phyloP scores from a whole-genome alignment of 2,329 filamentous ascomycete genomes.

The Penicillium sp. region DNA sequence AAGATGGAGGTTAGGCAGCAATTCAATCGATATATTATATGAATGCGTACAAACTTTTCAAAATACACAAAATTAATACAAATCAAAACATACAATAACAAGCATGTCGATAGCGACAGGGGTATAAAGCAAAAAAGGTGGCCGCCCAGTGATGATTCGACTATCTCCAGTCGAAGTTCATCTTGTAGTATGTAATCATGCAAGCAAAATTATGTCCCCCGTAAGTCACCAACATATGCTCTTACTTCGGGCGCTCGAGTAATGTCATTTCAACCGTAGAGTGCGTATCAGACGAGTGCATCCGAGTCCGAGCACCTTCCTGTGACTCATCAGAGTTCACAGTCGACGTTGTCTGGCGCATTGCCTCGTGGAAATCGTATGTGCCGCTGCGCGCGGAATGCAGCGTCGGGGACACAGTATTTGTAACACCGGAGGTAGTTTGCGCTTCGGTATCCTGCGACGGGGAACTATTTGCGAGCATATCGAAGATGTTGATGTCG shows the following conservation, averaged over 20 bases:
- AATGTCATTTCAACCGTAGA: constrained; percentile 15
- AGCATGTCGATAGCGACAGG: not conserved
- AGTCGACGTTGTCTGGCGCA: constrained; percentile 14
- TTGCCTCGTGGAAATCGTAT: constrained; percentile 18
- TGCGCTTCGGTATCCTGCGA: constrained; percentile 1
- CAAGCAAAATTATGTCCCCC: not conserved
- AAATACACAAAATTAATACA: not conserved
- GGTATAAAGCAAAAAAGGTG: constrained; percentile 4
- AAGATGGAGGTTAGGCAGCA: not conserved
- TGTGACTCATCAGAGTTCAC: constrained; percentile 4
- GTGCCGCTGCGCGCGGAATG: constrained; percentile 9
- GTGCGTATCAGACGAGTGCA: constrained; percentile 7
- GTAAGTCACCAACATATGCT: not conserved
- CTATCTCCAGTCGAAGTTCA: not conserved
- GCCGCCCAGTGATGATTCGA: constrained; percentile 5
- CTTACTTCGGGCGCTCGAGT: constrained; percentile 3
- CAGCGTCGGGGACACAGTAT: not conserved
- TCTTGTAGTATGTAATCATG: constrained; percentile 1
- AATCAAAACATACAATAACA: not conserved
- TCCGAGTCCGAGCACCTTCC: not conserved
- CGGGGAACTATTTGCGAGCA: not conserved
- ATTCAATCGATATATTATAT: not conserved
- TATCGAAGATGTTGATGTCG: constrained; percentile 19
- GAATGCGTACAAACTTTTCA: not conserved
- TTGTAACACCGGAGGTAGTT: not conserved